A percentile compares a stretch with the other conserved stretches of the same genome.
These are phyloP conservation scores for Senna siamea DNA, from an alignment of 306 rosid species.

Conservation along the genomic window DNA sequence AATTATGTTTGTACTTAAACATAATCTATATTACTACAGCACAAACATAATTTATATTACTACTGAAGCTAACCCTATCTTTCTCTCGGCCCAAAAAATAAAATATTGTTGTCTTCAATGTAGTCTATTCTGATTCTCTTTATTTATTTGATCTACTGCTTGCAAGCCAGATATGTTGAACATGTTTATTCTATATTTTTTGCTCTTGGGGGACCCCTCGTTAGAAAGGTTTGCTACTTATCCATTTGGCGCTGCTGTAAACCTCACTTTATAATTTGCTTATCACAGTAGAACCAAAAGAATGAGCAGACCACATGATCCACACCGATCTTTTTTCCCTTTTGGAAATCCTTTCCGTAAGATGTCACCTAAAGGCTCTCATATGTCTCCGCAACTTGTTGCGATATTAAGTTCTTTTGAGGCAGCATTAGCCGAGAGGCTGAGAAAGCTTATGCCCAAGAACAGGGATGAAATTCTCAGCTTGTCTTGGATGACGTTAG, in stretches of 20 bases:
- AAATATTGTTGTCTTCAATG: too few relatives aligned
- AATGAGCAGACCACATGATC: constrained; percentile 88
- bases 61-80: too few relatives aligned
- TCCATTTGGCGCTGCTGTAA: constrained; percentile 12
- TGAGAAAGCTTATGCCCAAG: constrained; percentile 67
- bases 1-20: not conserved
- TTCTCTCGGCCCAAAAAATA: too few relatives aligned
- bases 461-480: constrained; percentile 65
- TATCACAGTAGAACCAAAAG: constrained; percentile 43
- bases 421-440: constrained; percentile 70
- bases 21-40: too few relatives aligned
- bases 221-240: not conserved
- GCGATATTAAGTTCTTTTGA: constrained; percentile 59
- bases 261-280: constrained; percentile 25
- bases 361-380: constrained; percentile 62
- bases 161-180: too few relatives aligned
- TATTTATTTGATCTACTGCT: constrained; percentile 4
- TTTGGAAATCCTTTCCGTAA: constrained; percentile 86
- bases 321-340: constrained; percentile 72
- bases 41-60: too few relatives aligned
- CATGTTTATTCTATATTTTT: too few relatives aligned
- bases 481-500: constrained; percentile 84
- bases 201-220: too few relatives aligned
- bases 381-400: constrained; percentile 57
- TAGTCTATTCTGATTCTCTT: not conserved